Evolutionary conservation across 2,329 filamentous ascomycete genomes (phyloP).

Genomic region (Lojkania enalia): DNA sequence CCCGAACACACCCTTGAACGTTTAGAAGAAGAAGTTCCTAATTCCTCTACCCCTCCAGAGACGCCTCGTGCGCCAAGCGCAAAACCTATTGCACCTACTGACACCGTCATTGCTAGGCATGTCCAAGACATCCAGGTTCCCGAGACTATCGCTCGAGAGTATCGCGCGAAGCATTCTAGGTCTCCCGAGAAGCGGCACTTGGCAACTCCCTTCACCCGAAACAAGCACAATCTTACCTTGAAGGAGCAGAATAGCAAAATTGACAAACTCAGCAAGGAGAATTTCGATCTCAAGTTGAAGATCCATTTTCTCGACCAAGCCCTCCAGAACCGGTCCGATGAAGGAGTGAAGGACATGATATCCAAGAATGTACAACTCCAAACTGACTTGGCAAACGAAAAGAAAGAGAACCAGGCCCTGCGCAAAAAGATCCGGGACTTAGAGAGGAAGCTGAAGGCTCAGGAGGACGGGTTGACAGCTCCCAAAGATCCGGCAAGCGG

Average conservation of each 20-base stretch:
- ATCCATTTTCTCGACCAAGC: conserved; percentile 96
- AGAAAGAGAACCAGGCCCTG: conserved; percentile 86
- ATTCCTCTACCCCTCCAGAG: conserved; percentile 57
- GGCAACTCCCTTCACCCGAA: conserved; percentile 43
- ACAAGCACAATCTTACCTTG: conserved; percentile 67
- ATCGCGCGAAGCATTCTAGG: conserved; percentile 72
- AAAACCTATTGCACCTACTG: conserved; percentile 67
- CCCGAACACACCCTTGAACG: conserved; percentile 57
- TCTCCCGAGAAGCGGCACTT: conserved; percentile 60
- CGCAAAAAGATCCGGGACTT: conserved; percentile 82
- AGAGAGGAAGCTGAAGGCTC: conserved; percentile 73
- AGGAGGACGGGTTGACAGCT: conserved; percentile 55
- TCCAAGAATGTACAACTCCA: conserved; percentile 96
- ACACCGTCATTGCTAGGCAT: conserved; percentile 85
- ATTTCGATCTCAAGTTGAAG: conserved; percentile 95
- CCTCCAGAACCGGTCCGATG: conserved; percentile 88
- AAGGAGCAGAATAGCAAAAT: conserved; percentile 99
- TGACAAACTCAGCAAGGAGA: conserved; percentile 94
- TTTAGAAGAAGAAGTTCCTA: conserved; percentile 61
- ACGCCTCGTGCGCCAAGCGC: conserved; percentile 68
- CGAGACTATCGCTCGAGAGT: conserved; percentile 83
- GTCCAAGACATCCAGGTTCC: conserved; percentile 90
- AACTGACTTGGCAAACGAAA: conserved; percentile 82
- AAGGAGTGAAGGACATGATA: conserved; percentile 97
- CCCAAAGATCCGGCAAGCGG: conserved; percentile 47